Conservation (phyloP, 176 grass and related monocot genomes). For the Avena sativa region DNA sequence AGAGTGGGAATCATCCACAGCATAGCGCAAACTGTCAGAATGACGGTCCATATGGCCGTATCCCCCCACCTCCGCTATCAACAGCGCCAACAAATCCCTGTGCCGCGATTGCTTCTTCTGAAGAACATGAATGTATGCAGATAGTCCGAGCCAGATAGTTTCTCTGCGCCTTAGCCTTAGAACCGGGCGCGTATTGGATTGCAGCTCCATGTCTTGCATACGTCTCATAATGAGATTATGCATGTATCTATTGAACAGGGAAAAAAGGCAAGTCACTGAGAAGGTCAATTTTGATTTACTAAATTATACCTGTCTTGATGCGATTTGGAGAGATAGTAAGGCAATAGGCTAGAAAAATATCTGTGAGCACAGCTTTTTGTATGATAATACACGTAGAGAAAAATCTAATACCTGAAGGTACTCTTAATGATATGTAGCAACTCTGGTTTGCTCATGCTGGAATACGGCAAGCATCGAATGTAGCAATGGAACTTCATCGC, state of each 20-base stretch:
- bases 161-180: constrained; percentile 64
- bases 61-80: constrained; percentile 52
- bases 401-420: constrained; percentile 66
- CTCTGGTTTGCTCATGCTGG: constrained; percentile 42
- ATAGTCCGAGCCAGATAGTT: constrained; percentile 73
- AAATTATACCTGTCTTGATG: background rate
- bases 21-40: constrained; percentile 59
- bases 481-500: constrained; percentile 98
- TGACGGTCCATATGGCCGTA: constrained; percentile 37
- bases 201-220: constrained; percentile 48
- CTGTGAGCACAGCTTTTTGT: background rate
- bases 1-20: constrained; percentile 80
- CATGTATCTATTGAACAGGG: constrained; percentile 70
- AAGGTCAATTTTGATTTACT: constrained; percentile 11
- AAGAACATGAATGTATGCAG: constrained; percentile 67
- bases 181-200: constrained; percentile 46
- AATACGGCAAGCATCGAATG: constrained; percentile 44
- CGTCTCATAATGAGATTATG: constrained; percentile 59
- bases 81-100: constrained; percentile 59
- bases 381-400: constrained; percentile 1
- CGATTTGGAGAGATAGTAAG: background rate
- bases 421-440: constrained; percentile 63
- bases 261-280: background rate
- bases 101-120: constrained; percentile 79
- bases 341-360: background rate